Percentiles rank a stretch among this genome's conserved stretches.
Evolutionary conservation across 2,329 filamentous ascomycete species (phyloP).

Genomic region (Penicillium sp.): DNA sequence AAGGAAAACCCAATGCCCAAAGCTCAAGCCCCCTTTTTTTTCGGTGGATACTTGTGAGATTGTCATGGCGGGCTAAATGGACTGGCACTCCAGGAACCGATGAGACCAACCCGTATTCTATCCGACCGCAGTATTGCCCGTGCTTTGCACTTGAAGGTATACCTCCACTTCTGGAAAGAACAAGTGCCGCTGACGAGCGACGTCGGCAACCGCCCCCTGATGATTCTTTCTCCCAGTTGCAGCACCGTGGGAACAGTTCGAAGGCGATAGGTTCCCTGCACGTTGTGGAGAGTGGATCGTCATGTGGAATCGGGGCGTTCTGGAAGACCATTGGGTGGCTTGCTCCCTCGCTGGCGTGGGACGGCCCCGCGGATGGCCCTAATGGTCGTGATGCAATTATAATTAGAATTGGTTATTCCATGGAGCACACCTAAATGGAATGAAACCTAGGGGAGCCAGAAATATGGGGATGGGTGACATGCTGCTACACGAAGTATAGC

Average conservation of each 20-base stretch:
- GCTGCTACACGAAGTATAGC: not conserved
- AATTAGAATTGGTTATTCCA: constrained; percentile 7
- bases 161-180: not conserved
- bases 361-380: constrained; percentile 12
- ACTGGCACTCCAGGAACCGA: not conserved
- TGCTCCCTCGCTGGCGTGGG: constrained; percentile 6
- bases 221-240: not conserved
- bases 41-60: not conserved
- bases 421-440: not conserved
- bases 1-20: not conserved
- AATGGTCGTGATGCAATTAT: constrained; percentile 1
- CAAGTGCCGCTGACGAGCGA: not conserved
- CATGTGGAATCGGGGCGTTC: constrained; percentile 19
- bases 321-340: constrained; percentile 18
- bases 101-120: no score
- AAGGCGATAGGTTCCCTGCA: constrained; percentile 19
- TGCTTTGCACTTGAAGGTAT: not conserved
- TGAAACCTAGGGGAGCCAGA: not conserved
- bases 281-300: constrained; percentile 29
- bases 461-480: not conserved
- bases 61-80: not conserved
- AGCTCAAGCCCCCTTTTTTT: constrained; percentile 9
- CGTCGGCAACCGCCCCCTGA: not conserved
- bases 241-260: constrained; percentile 8
- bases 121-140: not conserved